These are phyloP conservation scores for Ramaria sp. DNA, from an alignment of 768 basidiomycete genomes.

Conservation along the genomic window DNA sequence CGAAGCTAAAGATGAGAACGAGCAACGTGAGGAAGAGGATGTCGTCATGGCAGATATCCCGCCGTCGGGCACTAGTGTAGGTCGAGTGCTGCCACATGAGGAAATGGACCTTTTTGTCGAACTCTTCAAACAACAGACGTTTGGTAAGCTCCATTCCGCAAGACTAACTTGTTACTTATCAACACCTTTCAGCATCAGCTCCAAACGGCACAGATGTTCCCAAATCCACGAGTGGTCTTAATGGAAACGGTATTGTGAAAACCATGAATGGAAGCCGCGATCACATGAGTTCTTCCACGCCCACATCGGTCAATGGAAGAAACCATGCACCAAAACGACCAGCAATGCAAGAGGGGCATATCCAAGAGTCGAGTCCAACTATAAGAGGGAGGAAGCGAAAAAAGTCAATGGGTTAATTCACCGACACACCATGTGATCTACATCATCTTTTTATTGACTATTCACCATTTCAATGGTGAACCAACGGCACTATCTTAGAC, in stretches of 20 bases:
- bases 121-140: conserved; percentile 48
- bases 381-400: conserved; percentile 7
- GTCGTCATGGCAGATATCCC: conserved; percentile 35
- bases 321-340: neutral
- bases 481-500: neutral
- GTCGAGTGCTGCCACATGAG: conserved; percentile 31
- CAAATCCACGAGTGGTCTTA: neutral
- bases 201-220: neutral
- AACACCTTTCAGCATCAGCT: neutral
- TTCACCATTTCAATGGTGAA: neutral
- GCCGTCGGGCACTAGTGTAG: conserved; percentile 11
- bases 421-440: neutral
- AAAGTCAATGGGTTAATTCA: conserved; percentile 4
- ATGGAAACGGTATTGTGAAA: conserved; percentile 5
- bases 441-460: neutral
- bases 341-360: neutral
- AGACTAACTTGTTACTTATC: neutral
- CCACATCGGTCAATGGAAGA: conserved; percentile 1
- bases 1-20: conserved; percentile 9
- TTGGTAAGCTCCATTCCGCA: conserved; percentile 9
- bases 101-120: conserved; percentile 51
- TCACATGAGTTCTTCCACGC: neutral
- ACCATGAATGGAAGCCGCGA: neutral
- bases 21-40: conserved; percentile 19
- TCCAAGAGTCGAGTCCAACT: neutral